These are phyloP conservation scores for Cryptococcus amylolentus DNA, from an alignment of 1,284 basidiomycete species.

Conservation along the genomic window DNA sequence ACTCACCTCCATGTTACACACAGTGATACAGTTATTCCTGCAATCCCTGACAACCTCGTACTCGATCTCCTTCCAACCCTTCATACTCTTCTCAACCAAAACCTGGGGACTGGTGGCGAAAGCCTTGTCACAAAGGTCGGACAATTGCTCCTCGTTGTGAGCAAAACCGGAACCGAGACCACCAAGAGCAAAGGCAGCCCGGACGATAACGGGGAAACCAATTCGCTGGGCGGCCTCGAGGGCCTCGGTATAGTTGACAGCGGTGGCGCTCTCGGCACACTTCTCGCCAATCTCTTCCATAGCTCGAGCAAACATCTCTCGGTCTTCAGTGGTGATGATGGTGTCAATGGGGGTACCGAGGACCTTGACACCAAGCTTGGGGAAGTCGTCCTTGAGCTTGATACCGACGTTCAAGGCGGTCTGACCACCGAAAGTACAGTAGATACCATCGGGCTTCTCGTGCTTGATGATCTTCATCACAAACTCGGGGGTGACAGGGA, in stretches of 20 bases:
- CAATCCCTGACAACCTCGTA: constrained; percentile 99
- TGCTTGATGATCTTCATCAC: constrained; percentile 98
- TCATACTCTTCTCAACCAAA: constrained; percentile 95
- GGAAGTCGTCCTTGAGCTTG: constrained; percentile 90
- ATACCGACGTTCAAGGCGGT: constrained; percentile 98
- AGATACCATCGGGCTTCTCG: constrained; percentile 94
- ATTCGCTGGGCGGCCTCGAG: constrained; percentile 80
- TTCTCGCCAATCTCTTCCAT: constrained; percentile 94
- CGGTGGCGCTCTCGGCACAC: constrained; percentile 83
- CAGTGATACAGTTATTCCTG: constrained; percentile 88
- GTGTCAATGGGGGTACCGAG: constrained; percentile 93
- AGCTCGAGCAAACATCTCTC: constrained; percentile 94
- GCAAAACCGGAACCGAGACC: constrained; percentile 99
- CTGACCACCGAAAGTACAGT: constrained; percentile 97
- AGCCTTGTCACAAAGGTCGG: constrained; percentile 89
- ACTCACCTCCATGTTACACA: constrained; percentile 97
- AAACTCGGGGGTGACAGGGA: constrained; percentile 95
- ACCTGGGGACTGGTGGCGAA: constrained; percentile 87
- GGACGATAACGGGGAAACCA: constrained; percentile 96
- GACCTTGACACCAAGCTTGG: constrained; percentile 92
- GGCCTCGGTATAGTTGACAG: constrained; percentile 81
- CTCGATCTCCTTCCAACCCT: constrained; percentile 99
- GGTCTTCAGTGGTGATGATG: constrained; percentile 95
- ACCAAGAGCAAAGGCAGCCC: constrained; percentile 96
- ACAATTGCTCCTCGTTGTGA: constrained; percentile 88